Conservation (phyloP, 73 alveolate species). For the Symbiodinium pilosum region DNA sequence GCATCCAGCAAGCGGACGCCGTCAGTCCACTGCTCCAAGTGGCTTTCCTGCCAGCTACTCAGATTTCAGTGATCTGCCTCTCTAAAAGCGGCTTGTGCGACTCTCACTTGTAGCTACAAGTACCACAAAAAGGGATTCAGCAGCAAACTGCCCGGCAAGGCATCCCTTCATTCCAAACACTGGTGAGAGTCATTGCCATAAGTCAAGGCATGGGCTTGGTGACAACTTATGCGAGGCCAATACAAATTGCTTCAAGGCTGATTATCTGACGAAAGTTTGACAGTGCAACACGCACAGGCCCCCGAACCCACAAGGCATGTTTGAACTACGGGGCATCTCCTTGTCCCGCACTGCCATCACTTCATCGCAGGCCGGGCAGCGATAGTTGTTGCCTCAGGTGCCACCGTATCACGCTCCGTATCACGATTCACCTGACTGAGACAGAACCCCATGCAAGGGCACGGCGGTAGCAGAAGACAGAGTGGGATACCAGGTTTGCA, state of each 20-base stretch:
- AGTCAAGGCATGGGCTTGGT: too few species aligned
- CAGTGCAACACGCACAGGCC: not conserved
- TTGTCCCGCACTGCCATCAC: slow-evolving; percentile 56
- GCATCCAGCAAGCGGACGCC: slow-evolving; percentile 78
- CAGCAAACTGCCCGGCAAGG: too few species aligned
- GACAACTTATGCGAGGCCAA: too few species aligned
- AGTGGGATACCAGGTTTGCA: slow-evolving; percentile 60
- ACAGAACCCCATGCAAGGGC: not conserved
- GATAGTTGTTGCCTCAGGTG: slow-evolving; percentile 45
- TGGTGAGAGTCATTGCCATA: too few species aligned
- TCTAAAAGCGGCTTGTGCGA: too few species aligned
- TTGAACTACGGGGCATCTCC: not conserved
- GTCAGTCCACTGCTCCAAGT: slow-evolving; percentile 86
- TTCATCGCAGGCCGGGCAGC: slow-evolving; percentile 77
- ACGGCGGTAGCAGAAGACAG: slow-evolving; percentile 93
- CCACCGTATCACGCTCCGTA: not conserved
- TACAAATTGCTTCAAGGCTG: too few species aligned
- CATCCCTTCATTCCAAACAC: too few species aligned
- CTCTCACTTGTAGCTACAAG: too few species aligned
- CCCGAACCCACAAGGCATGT: not conserved
- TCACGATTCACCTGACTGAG: not conserved
- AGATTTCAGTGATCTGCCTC: too few species aligned
- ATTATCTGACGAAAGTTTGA: too few species aligned
- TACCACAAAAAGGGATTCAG: too few species aligned
- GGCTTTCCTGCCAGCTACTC: too few species aligned